These are phyloP conservation scores for Fusarium marasasianum DNA, from an alignment of 2,329 filamentous ascomycete genomes.

Conservation along the genomic window DNA sequence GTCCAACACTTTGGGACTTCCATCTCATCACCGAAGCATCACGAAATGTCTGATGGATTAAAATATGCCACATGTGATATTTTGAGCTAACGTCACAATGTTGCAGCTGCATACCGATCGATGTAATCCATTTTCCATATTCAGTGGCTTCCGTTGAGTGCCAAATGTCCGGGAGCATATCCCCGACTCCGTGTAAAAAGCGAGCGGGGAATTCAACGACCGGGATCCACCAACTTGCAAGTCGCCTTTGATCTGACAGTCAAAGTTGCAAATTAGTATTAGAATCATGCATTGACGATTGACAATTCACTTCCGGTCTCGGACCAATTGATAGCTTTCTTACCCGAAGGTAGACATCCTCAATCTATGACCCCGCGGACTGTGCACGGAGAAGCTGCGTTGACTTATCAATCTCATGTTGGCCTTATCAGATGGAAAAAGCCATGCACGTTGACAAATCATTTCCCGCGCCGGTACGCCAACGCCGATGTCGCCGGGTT, in stretches of 20 bases:
- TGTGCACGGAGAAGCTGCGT: neutral
- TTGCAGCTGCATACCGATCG: neutral
- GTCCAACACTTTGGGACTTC: too few species aligned
- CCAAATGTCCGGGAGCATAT: constrained; percentile 19
- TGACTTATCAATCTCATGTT: constrained; percentile 33
- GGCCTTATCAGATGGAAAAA: constrained; percentile 29
- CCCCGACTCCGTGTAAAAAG: constrained; percentile 28
- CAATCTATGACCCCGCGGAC: neutral
- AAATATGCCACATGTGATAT: neutral
- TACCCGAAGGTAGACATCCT: neutral
- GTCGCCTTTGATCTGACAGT: neutral
- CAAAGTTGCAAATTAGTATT: neutral
- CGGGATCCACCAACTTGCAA: constrained; percentile 18
- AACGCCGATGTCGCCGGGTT: constrained; percentile 23
- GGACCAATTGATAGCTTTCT: neutral
- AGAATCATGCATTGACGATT: neutral
- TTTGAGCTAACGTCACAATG: neutral
- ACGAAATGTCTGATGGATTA: neutral
- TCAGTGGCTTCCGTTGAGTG: neutral
- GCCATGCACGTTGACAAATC: neutral
- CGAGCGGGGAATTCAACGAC: constrained; percentile 28
- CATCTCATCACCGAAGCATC: neutral
- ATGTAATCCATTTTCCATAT: neutral
- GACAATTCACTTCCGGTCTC: neutral
- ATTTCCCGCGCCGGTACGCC: neutral